Base-by-base conservation (phyloP, 2,329 filamentous ascomycete species). In the Fusarium secorum region DNA sequence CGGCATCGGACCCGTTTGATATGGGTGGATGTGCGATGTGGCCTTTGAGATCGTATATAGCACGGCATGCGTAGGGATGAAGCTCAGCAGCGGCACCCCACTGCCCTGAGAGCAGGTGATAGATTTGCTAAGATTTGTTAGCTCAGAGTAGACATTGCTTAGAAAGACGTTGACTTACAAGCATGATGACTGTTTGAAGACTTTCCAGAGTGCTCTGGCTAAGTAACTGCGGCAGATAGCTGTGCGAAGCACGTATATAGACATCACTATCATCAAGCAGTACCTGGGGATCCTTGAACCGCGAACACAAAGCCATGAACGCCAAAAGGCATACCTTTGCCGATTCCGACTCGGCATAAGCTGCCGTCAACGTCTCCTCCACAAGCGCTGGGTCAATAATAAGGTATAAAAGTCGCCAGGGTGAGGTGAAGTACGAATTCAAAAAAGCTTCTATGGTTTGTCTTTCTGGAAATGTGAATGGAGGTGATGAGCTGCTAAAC, bases 1-100 rank as follows among this genome's bases (percentile, higher is more conserved):
- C n/a, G 6, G 2, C 14, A 0, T 26, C 9, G 2, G 6, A 8
- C 4, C 0, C 4, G 0, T 6, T 5, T 1, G 8, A 3, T 28
- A 24, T 2, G 0, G 24, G 4, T 0, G 38, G 18, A 5, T 62
- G 10, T 1, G 11, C 14, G 10, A 48, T 24, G n/a, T 64, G 45
- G 1, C 15, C 60, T 38, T 54, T 64, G 0, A 64, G 20, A 8
- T 64, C 38, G 4, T 35, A 45, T 3, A 63, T 4, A 1, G 53
- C 53, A 9, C 58, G 58, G 4, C 60, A 63, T 0, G 38, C 45
- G 4, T 36, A 18, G 2, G 38, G 35, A 6, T 63, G 45, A 0
- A 64, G 26, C 2, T n/a, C 15, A 11, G 26, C 28, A 13, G 17
- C 38, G 4, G 41, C 26, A 20, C 38, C 13, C 58, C 60, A 64